Evolutionary conservation across 2,329 filamentous ascomycete species (phyloP).

Genomic region (Phialemoniopsis sp.): DNA sequence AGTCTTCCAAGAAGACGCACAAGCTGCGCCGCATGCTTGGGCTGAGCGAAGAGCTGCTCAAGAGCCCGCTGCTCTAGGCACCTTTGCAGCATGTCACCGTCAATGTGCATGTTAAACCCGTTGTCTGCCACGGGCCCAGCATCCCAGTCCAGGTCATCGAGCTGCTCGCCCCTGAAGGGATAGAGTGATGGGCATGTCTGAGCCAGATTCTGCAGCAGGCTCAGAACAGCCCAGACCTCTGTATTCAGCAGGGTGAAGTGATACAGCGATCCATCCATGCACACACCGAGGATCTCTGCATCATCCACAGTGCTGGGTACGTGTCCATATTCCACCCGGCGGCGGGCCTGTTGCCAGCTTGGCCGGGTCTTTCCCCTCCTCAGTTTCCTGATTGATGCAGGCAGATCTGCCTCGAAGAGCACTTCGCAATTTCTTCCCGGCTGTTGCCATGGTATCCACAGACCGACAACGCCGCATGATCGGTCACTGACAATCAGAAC

Average conservation of each 20-base stretch:
- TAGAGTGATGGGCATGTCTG: slow-evolving; percentile 40
- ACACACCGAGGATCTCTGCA: slow-evolving; percentile 58
- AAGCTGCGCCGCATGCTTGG: slow-evolving; percentile 33
- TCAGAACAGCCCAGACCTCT: slow-evolving; percentile 63
- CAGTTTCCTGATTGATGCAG: slow-evolving; percentile 53
- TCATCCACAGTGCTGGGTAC: slow-evolving; percentile 37
- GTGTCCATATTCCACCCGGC: slow-evolving; percentile 32
- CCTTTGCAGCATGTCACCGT: slow-evolving; percentile 60
- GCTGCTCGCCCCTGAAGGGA: slow-evolving; percentile 36
- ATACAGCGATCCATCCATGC: slow-evolving; percentile 65
- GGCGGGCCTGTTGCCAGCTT: slow-evolving; percentile 36
- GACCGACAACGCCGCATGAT: slow-evolving; percentile 39
- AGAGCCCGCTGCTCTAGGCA: slow-evolving; percentile 44
- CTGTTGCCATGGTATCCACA: slow-evolving; percentile 43
- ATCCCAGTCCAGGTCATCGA: slow-evolving; percentile 14
- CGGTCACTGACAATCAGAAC: slow-evolving; percentile 44
- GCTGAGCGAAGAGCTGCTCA: slow-evolving; percentile 32
- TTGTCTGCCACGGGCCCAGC: slow-evolving; percentile 34
- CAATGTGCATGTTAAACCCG: slow-evolving; percentile 54
- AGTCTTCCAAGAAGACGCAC: slow-evolving; percentile 43
- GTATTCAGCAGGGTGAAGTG: slow-evolving; percentile 64
- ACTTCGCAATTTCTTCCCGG: slow-evolving; percentile 34
- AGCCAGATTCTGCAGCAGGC: slow-evolving; percentile 69
- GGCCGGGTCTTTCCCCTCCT: slow-evolving; percentile 48
- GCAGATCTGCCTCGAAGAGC: slow-evolving; percentile 54